Percentiles rank a stretch among this genome's conserved stretches.
Conservation (phyloP, 169 alveolate genomes). For the Plasmodium gaboni region DNA sequence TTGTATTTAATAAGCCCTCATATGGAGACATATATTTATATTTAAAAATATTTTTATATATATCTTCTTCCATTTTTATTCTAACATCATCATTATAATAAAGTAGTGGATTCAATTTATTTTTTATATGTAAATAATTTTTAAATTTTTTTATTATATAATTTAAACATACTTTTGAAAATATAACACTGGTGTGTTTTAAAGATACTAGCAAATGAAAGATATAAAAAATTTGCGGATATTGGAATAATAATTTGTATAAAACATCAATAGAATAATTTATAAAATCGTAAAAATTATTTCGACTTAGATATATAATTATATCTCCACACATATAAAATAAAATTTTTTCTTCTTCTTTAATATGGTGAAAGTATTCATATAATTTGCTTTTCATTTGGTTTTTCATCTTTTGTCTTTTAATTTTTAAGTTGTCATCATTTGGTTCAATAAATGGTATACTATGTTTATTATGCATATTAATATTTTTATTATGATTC, state of each 20-base stretch:
- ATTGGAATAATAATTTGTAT: slow-evolving; percentile 64
- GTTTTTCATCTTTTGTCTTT: too few species aligned
- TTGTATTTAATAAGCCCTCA: slow-evolving; percentile 16
- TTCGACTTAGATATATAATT: slow-evolving; percentile 25
- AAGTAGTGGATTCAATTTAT: slow-evolving; percentile 37
- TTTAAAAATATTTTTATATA: slow-evolving; percentile 9
- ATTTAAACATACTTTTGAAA: slow-evolving; percentile 56
- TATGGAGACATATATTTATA: slow-evolving; percentile 48
- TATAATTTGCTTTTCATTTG: slow-evolving; percentile 3
- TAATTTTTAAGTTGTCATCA: background rate
- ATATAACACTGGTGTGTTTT: slow-evolving; percentile 38
- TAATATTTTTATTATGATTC: slow-evolving; percentile 2
- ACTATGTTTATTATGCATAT: background rate
- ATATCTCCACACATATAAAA: slow-evolving; percentile 54
- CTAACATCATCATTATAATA: slow-evolving; percentile 24
- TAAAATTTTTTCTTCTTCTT: slow-evolving; percentile 49
- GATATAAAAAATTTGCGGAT: slow-evolving; percentile 61
- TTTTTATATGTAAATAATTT: slow-evolving; percentile 21
- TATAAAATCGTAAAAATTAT: slow-evolving; percentile 46
- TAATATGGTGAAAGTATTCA: slow-evolving; percentile 16
- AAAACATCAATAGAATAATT: slow-evolving; percentile 53
- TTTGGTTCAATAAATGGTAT: background rate
- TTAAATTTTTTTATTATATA: slow-evolving; percentile 42
- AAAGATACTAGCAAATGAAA: slow-evolving; percentile 63
- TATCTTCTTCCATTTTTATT: slow-evolving; percentile 5